Base-by-base conservation (phyloP, 164 flowering plant species). In the Macadamia integrifolia region DNA sequence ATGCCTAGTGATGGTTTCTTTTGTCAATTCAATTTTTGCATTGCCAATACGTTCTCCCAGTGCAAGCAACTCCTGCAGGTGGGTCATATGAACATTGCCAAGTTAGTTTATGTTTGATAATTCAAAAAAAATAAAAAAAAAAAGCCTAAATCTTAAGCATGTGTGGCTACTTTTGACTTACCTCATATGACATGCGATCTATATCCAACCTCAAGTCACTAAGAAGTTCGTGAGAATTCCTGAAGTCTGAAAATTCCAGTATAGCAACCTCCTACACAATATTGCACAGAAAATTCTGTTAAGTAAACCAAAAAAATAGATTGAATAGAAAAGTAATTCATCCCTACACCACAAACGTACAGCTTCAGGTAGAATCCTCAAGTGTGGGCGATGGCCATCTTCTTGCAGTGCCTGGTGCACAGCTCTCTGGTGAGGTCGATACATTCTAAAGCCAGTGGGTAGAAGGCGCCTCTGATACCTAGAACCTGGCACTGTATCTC, bases 161-260 rank as follows among this genome's bases (percentile, higher is more conserved):
- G 7, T 2, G 7, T 1, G 6, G 1, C 6, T 3, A 46, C 50
- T 46, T 46, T 1, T 46, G 50, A 53, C 17, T 68, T 79, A 88
- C 99, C 92, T 94, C 99, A 73, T 94, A 92, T 35, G 97, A 84
- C 99, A 92, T 94, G 76, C 88, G 84, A 73, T 94, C 98, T 71
- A 92, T 85, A 70, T 95, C 97, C 85, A 95, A 66, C 53, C 98
- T 88, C 94, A 95, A 81, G 66, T 88, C 98, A 69, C 89, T 80
- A 74, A 89, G 93, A 62, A 79, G 85, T 68, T 94, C 98, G 71
- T 66, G 42, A 6, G 65, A 64, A 73, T 76, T 74, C 8, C 78
- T 82, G 18, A 69, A 71, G 29, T 80, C 88, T 44, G 90, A 79
- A 59, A 79, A 28, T 68, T 87, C 91, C 13, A 88, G 76, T 30